Conservation (phyloP, 23 red algal genomes). For the Cyanidiococcus yangmingshanensis region DNA sequence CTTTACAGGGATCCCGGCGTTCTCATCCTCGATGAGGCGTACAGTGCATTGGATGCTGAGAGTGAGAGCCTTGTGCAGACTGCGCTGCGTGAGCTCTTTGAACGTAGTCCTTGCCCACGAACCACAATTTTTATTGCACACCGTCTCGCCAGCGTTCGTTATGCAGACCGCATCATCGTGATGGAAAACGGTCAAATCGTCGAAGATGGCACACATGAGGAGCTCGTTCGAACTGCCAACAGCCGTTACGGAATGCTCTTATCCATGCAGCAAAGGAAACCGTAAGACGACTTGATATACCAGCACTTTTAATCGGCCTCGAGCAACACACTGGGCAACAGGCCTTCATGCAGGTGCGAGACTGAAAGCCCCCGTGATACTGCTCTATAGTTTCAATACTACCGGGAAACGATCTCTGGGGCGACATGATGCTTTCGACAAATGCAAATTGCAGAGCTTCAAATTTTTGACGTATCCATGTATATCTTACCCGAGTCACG, state of each 20-base stretch:
- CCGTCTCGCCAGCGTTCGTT: slow-evolving; percentile 47
- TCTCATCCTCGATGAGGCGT: slow-evolving; percentile 79
- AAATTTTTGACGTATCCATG: no score
- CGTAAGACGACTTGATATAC: no score
- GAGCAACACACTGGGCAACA: neutral
- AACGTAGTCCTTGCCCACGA: neutral
- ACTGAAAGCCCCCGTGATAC: neutral
- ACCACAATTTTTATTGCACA: slow-evolving; percentile 26
- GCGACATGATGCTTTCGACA: no score
- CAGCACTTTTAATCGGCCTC: neutral
- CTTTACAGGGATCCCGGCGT: slow-evolving; percentile 51
- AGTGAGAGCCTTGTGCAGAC: slow-evolving; percentile 16
- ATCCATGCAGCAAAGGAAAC: slow-evolving; percentile 32
- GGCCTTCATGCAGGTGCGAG: neutral
- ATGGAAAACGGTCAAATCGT: slow-evolving; percentile 67
- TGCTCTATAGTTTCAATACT: neutral
- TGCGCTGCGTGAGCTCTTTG: slow-evolving; percentile 10
- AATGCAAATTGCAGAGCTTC: no score
- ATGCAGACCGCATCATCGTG: slow-evolving; percentile 82
- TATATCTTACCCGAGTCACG: no score
- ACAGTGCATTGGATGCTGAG: slow-evolving; percentile 31
- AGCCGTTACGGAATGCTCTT: slow-evolving; percentile 66
- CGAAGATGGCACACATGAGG: slow-evolving; percentile 58
- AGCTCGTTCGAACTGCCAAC: slow-evolving; percentile 35
- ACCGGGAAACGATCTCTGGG: neutral